phyloP scores from a whole-genome alignment of 352 stramenopile species.

The Phytopythium ostracodes region DNA sequence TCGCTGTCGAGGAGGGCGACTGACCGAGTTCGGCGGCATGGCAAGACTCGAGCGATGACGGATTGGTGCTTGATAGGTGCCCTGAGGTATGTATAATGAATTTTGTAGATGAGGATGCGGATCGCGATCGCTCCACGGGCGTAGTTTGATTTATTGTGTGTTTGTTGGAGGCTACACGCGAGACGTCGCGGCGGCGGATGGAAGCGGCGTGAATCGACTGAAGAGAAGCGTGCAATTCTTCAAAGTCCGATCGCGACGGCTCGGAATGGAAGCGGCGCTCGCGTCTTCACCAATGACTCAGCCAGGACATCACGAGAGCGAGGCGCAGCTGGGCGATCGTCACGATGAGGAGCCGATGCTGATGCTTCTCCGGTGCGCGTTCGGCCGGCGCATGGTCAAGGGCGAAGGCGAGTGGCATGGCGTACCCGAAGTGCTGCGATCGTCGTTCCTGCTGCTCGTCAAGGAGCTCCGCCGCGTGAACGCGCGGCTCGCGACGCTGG shows the following conservation, averaged over 20 bases:
- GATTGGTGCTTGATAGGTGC: not conserved
- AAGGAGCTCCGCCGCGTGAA: slow-evolving; percentile 32
- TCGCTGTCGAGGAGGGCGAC: not conserved
- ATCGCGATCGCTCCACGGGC: not conserved
- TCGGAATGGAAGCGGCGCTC: not conserved
- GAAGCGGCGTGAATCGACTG: not conserved
- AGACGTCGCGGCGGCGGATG: not conserved
- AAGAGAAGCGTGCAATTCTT: not conserved
- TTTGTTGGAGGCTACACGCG: too few species aligned
- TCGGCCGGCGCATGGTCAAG: slow-evolving; percentile 28
- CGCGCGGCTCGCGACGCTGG: not conserved
- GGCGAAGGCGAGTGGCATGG: slow-evolving; percentile 38
- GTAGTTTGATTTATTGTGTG: too few species aligned
- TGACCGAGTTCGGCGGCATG: not conserved
- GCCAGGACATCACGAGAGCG: not conserved
- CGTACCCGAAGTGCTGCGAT: slow-evolving; percentile 45
- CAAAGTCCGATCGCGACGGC: not conserved
- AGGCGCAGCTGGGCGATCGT: not conserved
- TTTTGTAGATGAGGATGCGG: not conserved
- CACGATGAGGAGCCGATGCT: not conserved
- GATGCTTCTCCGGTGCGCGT: slow-evolving; percentile 32
- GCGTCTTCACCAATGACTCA: not conserved
- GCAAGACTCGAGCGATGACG: not conserved
- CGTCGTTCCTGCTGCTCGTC: slow-evolving; percentile 46
- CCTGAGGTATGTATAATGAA: not conserved